Base-by-base conservation (phyloP, 352 stramenopile species). In the Globisporangium heterothallicum region DNA sequence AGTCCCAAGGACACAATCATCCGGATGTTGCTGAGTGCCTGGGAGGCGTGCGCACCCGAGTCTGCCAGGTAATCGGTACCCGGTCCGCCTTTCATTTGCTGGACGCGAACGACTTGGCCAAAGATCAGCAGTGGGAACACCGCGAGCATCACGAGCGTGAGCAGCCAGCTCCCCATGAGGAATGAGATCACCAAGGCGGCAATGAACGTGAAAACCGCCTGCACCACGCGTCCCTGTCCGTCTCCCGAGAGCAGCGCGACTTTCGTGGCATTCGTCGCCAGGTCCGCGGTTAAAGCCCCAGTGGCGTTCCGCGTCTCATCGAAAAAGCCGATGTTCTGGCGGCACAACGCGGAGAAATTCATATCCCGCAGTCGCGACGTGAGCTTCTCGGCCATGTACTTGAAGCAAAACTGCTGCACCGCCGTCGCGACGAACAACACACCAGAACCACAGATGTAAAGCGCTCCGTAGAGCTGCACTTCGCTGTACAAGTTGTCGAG, bases 311-410 rank as follows among this genome's bases (percentile, higher is more conserved):
- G 30, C 10, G 68, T 56, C 0, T 58, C 53, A 47, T 95, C 84
- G 35, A 94, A 95, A 58, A 84, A 96, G 0, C 64, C 53, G 41
- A 94, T 55, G 9, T 70, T 63, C 32, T 84, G 74, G 3, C 61
- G 66, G 22, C 74, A 48, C 0, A 85, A 51, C 4, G 75, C 75
- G 12, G 45, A 55, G 41, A 86, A 81, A 42, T 84, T 66, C 21
- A 86, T 29, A 30, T 72, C 62, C 10, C 68, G 64, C 41, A 83
- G 61, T 0, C 68, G 57, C 1, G 71, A 80, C 36, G 66, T 64
- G 35, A 82, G 58, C n/a, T 76, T 76, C 41, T 84, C 73, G n/a
- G 63, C 60, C 26, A 74, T 74, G 25, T 72, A 64, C 45, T 73
- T 68, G 42, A 84, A 68, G 38, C 57, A 72, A 42, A 66, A 78